Conservation (phyloP, 2,329 filamentous ascomycete genomes). For the Talaromyces sp. region DNA sequence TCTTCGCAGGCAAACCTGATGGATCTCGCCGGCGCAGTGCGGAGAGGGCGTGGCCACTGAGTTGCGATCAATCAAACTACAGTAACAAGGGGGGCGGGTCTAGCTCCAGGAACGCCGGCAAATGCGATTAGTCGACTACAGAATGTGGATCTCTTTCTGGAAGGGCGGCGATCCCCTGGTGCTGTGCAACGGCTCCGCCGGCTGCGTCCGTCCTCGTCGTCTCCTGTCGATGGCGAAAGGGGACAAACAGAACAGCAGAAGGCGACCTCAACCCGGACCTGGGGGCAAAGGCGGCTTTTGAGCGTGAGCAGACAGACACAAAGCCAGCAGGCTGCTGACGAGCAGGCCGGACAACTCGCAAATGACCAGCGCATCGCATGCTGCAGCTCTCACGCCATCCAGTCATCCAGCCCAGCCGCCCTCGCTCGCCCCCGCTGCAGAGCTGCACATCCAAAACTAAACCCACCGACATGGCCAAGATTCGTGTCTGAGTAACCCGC, state of each 20-base stretch:
- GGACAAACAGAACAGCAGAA: neutral
- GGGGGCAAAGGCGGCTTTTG: neutral
- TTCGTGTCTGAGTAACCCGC: neutral
- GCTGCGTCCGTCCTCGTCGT: neutral
- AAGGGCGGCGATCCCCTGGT: neutral
- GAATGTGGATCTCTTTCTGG: neutral
- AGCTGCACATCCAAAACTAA: neutral
- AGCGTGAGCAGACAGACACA: neutral
- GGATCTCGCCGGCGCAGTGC: neutral
- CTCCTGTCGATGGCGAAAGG: neutral
- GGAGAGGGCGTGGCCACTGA: neutral
- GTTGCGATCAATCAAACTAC: neutral
- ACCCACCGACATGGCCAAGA: neutral
- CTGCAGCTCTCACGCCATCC: slow-evolving; percentile 9
- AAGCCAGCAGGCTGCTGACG: neutral
- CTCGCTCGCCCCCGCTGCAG: neutral
- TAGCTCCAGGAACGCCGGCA: slow-evolving; percentile 2
- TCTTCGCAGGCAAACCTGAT: neutral
- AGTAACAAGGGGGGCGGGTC: neutral
- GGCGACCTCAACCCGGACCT: neutral
- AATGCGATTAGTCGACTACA: neutral
- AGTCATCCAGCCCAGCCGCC: neutral
- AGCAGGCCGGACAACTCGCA: slow-evolving; percentile 9
- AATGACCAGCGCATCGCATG: slow-evolving; percentile 13
- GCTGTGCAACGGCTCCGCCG: neutral